Evolutionary conservation across 805 yeast species (phyloP), one percentile per base, ranked within the genome.

Genomic region (Teunomyces gatunensis): DNA sequence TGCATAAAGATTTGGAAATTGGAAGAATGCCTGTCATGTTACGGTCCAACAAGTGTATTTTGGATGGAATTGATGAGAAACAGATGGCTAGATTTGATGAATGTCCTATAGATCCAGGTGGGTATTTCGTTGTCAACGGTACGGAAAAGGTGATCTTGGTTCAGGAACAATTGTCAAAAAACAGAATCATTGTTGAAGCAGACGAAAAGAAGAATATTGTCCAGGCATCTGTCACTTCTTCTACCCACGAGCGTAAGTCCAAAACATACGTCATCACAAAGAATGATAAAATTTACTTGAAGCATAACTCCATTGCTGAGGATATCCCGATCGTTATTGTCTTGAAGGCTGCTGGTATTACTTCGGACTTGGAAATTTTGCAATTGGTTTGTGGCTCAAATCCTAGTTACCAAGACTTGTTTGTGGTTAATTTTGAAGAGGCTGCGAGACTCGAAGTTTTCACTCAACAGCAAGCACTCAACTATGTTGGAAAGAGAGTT

Each of bases 21-120:
- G 99, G 99, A 30, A 81, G 96, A 61, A 94, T 94, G 97, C 99
- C 99, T n/a, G 84, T 94, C 59, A 94, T 94, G 99, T 77, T 94
- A 57, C 78, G 97, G 58, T 87, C 96, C 21, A 88, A 89, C 63
- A 89, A 90, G 64, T 94, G 99, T 77, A 84, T 89, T 30, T 73
- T 94, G 50, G 82, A 82, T 52, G 95, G 90, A 15, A 83, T 87
- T 42, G 75, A 81, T 44, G 96, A 92, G 59, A 65, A 72, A 27
- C 85, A 82, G 56, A 92, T 94, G 98, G 97, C 99, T 0, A 71
- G 71, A 21, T 74, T 87, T 55, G 85, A 88, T 57, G 99, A 94
- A 68, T 94, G 99, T 68, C 99, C 99, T 0, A 74, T 94, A 43
- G 99, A 94, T 69, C 99, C 99, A 5, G 99, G 99, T 70, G 99